These are phyloP conservation scores for Vairimorpha ceranae DNA, from an alignment of 371 early-diverging fungal genomes.

Conservation along the genomic window DNA sequence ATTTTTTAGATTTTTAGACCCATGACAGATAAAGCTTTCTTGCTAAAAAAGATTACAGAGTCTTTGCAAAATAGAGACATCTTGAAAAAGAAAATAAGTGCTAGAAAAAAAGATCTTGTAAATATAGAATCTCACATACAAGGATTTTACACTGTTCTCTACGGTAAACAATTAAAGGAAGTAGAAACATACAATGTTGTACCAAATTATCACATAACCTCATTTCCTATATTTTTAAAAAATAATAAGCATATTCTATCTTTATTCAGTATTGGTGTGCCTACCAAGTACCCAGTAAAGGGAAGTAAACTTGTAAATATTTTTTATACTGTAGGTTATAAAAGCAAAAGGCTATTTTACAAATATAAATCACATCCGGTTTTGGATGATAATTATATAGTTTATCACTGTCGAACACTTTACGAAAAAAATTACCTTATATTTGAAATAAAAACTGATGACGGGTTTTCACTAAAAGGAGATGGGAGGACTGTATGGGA, in stretches of 20 bases:
- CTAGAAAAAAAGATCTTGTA: not conserved
- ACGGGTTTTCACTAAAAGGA: not conserved
- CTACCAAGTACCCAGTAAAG: conserved; percentile 1
- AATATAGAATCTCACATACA: conserved; percentile 8
- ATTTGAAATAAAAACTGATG: conserved; percentile 18
- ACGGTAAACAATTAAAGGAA: not conserved
- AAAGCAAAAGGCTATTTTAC: conserved; percentile 9
- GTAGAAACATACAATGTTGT: not conserved
- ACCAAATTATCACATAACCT: conserved; percentile 1
- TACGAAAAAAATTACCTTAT: not conserved
- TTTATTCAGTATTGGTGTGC: not conserved
- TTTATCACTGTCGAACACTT: not conserved
- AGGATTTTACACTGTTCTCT: not conserved
- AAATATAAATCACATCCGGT: conserved; percentile 2
- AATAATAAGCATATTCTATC: conserved; percentile 6
- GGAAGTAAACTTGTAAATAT: not conserved
- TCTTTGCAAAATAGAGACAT: not conserved
- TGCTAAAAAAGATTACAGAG: not conserved
- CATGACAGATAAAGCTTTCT: not conserved
- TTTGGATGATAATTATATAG: conserved; percentile 11
- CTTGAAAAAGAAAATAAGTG: not conserved
- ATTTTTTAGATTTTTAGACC: not conserved
- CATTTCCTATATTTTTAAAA: conserved; percentile 9
- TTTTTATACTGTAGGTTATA: conserved; percentile 10
- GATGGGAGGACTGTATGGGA: not conserved